Evolutionary conservation across 2,329 filamentous ascomycete species (phyloP).

Genomic region (Cylindrodendrum hubeiense): DNA sequence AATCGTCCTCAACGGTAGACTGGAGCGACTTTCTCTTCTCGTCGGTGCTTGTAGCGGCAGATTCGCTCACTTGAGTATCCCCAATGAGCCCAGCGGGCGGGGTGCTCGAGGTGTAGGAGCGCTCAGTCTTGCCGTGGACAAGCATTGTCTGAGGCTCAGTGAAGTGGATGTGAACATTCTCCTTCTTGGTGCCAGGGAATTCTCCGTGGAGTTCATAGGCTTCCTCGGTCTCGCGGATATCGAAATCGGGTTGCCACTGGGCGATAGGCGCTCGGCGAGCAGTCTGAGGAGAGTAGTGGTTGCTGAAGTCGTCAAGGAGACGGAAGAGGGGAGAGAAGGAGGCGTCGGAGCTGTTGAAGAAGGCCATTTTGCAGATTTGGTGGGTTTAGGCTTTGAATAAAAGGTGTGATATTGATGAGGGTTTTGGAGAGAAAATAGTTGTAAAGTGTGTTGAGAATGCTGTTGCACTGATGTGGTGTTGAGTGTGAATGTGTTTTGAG

Average conservation of each 20-base stretch:
- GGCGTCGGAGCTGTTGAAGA: slow-evolving; percentile 60
- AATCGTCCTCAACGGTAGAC: slow-evolving; percentile 76
- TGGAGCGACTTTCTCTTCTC: slow-evolving; percentile 60
- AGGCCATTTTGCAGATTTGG: slow-evolving; percentile 64
- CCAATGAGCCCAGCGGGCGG: slow-evolving; percentile 62
- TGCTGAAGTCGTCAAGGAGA: slow-evolving; percentile 73
- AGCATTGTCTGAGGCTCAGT: slow-evolving; percentile 79
- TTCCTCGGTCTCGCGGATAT: slow-evolving; percentile 77
- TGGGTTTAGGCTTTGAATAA: too few relatives aligned
- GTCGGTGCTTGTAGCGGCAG: slow-evolving; percentile 55
- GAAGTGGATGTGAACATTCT: slow-evolving; percentile 83
- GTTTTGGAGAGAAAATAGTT: too few relatives aligned
- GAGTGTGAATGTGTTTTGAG: too few relatives aligned
- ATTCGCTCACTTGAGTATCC: slow-evolving; percentile 48
- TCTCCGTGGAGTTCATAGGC: slow-evolving; percentile 84
- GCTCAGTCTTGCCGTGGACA: slow-evolving; percentile 77
- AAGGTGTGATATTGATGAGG: too few relatives aligned
- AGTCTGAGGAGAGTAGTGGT: slow-evolving; percentile 59
- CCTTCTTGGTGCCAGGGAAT: slow-evolving; percentile 80
- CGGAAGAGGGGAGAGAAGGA: slow-evolving; percentile 73
- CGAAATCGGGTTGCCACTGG: slow-evolving; percentile 82
- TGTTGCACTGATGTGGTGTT: too few relatives aligned
- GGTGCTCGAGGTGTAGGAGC: slow-evolving; percentile 69
- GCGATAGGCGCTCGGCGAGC: slow-evolving; percentile 51
- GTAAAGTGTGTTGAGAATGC: too few relatives aligned